phyloP scores from a whole-genome alignment of 805 yeast species.

The Candida adriatica region DNA sequence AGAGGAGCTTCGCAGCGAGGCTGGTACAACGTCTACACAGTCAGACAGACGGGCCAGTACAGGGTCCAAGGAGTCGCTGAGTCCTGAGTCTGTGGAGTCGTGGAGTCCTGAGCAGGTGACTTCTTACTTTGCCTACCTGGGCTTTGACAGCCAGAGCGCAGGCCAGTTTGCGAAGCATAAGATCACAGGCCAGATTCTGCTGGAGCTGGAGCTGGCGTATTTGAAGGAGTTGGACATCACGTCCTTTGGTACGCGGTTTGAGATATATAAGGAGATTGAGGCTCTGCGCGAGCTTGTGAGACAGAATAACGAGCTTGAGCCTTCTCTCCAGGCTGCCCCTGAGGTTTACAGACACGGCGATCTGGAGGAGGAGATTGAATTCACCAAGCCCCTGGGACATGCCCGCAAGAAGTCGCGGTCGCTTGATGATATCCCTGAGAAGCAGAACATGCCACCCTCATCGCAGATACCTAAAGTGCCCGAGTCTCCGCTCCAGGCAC shows the following conservation, averaged over 20 bases:
- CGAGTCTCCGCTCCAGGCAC: constrained; percentile 15
- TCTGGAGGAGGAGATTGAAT: constrained; percentile 13
- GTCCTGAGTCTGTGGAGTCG: constrained; percentile 41
- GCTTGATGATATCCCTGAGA: constrained; percentile 35
- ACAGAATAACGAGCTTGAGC: background rate
- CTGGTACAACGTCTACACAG: constrained; percentile 6
- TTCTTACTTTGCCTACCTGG: constrained; percentile 62
- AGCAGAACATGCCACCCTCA: constrained; percentile 13
- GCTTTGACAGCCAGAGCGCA: constrained; percentile 70
- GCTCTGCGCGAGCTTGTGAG: constrained; percentile 33
- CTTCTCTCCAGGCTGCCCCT: constrained; percentile 11
- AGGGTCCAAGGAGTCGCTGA: constrained; percentile 26
- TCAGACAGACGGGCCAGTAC: constrained; percentile 13
- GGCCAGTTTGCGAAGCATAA: constrained; percentile 81
- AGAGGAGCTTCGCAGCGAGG: constrained; percentile 45
- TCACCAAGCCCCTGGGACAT: constrained; percentile 29
- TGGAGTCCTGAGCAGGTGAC: constrained; percentile 91
- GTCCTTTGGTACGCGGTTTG: constrained; percentile 94
- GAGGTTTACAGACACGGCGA: constrained; percentile 10
- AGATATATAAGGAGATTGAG: constrained; percentile 84
- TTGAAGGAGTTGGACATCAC: constrained; percentile 87
- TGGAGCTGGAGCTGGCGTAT: constrained; percentile 79
- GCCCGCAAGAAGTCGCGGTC: constrained; percentile 45
- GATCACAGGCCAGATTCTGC: constrained; percentile 77
- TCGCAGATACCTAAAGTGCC: constrained; percentile 14